Evolutionary conservation across 2,329 filamentous ascomycete species (phyloP).

Genomic region (Aureobasidium sp.): DNA sequence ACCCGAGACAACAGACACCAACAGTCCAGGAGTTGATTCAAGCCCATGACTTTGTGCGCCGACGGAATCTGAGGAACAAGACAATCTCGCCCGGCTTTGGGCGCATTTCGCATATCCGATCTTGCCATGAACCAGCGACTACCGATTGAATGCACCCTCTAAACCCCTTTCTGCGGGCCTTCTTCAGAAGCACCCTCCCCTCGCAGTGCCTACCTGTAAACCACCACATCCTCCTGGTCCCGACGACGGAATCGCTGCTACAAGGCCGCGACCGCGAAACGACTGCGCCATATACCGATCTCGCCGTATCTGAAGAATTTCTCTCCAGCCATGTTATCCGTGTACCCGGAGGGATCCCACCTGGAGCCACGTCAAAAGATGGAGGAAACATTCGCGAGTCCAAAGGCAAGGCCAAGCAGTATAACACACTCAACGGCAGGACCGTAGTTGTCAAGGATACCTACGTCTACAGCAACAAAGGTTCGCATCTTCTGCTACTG

Average conservation of each 20-base stretch:
- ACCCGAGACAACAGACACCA: neutral
- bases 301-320: constrained; percentile 87
- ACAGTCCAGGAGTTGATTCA: neutral
- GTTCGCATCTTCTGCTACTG: neutral
- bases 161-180: constrained; percentile 97
- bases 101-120: constrained; percentile 6
- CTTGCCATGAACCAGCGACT: neutral
- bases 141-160: constrained; percentile 72
- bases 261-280: constrained; percentile 83
- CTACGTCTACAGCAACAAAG: constrained; percentile 93
- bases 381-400: constrained; percentile 63
- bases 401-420: constrained; percentile 89
- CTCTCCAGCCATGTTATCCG: constrained; percentile 93
- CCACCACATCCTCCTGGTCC: constrained; percentile 86
- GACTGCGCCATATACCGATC: constrained; percentile 67
- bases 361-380: constrained; percentile 42
- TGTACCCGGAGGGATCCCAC: constrained; percentile 54
- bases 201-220: constrained; percentile 86
- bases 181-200: constrained; percentile 92
- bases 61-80: neutral
- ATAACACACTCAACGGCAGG: constrained; percentile 83
- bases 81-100: neutral
- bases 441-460: constrained; percentile 93
- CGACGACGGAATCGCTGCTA: constrained; percentile 84
- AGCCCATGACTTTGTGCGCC: neutral